phyloP scores from a whole-genome alignment of 345 rosid genomes.

The Syzygium grande region DNA sequence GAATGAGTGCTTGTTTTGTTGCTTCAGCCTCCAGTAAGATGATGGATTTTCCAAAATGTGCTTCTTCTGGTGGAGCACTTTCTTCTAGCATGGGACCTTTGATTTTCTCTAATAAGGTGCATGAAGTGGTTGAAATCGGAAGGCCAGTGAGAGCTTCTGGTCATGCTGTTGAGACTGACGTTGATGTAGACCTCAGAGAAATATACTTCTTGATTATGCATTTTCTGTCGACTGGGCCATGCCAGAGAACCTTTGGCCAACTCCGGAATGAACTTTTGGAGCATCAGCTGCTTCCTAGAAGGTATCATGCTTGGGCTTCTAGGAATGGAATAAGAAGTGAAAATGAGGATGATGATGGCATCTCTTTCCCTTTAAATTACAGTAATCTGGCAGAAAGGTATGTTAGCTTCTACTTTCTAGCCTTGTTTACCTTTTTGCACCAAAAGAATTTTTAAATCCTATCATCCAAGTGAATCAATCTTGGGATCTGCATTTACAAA shows the following conservation, averaged over 20 bases:
- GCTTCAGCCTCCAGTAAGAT: not conserved
- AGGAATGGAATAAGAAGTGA: constrained; percentile 53
- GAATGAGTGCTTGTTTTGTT: not conserved
- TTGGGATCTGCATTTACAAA: not conserved
- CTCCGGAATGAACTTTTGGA: constrained; percentile 70
- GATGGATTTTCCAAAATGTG: constrained; percentile 54
- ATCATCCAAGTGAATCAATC: not conserved
- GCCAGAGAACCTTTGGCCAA: constrained; percentile 52
- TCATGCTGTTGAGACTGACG: constrained; percentile 24
- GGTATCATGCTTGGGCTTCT: constrained; percentile 93
- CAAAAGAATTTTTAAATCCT: not conserved
- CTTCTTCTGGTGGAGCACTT: constrained; percentile 29
- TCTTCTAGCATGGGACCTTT: constrained; percentile 42
- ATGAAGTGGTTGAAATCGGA: constrained; percentile 32
- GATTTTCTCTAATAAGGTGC: constrained; percentile 24
- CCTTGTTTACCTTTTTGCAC: not conserved
- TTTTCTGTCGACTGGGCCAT: constrained; percentile 83
- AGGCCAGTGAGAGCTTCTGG: constrained; percentile 27
- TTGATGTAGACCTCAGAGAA: constrained; percentile 72
- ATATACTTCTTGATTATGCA: constrained; percentile 87
- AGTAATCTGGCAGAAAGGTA: constrained; percentile 69
- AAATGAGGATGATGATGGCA: constrained; percentile 49
- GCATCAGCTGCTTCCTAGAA: constrained; percentile 83
- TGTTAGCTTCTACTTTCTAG: not conserved
- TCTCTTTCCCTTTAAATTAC: constrained; percentile 72